These are phyloP conservation scores for Eimeria maxima DNA, from an alignment of 169 alveolate genomes.

Conservation along the genomic window DNA sequence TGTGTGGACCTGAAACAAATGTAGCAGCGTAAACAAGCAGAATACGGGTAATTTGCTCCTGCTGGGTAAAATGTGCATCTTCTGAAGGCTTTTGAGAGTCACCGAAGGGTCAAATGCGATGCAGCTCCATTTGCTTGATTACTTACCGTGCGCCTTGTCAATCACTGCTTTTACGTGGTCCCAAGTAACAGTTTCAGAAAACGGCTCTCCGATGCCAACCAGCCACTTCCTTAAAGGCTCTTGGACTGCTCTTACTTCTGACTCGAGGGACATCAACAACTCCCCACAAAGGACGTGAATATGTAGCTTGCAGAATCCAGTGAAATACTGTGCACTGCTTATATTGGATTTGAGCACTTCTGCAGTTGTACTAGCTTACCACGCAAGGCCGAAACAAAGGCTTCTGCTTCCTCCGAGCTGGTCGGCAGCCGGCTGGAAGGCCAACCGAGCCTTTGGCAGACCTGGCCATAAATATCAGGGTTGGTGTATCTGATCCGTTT, in stretches of 20 bases:
- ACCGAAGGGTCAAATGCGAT: not conserved
- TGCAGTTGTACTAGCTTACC: conserved; percentile 19
- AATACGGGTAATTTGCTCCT: not conserved
- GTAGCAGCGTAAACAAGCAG: not conserved
- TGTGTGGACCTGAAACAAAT: conserved; percentile 55
- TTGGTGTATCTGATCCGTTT: conserved; percentile 31
- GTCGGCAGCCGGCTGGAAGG: conserved; percentile 9
- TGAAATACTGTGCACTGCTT: not conserved
- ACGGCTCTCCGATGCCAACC: conserved; percentile 4
- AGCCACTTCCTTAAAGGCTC: conserved; percentile 63
- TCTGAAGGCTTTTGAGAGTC: not conserved
- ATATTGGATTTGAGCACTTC: not conserved
- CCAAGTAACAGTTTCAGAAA: conserved; percentile 32
- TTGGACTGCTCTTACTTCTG: conserved; percentile 63
- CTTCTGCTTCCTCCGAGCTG: conserved; percentile 61
- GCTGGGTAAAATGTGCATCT: not conserved
- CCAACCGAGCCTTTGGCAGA: conserved; percentile 68
- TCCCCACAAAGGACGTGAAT: not conserved
- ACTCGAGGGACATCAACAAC: not conserved
- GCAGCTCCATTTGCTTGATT: not conserved
- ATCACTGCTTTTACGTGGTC: conserved; percentile 14
- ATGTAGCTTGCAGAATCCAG: not conserved
- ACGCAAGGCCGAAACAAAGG: conserved; percentile 44
- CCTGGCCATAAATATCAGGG: conserved; percentile 42
- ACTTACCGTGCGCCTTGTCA: conserved; percentile 64